Evolutionary conservation across 768 basidiomycete genomes (phyloP).

Genomic region (Xerocomus potaroensis): DNA sequence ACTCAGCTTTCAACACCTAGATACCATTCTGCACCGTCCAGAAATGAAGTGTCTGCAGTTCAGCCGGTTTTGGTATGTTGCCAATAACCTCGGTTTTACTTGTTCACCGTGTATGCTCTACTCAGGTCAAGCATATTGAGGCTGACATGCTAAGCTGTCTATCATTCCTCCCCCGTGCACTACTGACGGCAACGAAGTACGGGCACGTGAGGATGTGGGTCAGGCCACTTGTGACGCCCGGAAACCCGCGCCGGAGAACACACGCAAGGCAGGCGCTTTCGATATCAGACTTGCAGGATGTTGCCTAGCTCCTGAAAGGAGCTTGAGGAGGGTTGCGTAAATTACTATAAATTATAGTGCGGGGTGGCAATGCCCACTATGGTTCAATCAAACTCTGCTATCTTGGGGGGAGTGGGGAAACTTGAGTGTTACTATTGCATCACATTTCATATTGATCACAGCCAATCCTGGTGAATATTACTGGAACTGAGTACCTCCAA

Average conservation of each 20-base stretch:
- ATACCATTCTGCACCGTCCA: slow-evolving; percentile 86
- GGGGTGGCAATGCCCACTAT: too few relatives aligned
- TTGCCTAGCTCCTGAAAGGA: slow-evolving; percentile 17
- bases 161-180: slow-evolving; percentile 69
- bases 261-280: slow-evolving; percentile 30
- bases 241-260: slow-evolving; percentile 22
- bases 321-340: too few relatives aligned
- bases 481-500: too few relatives aligned
- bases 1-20: slow-evolving; percentile 51
- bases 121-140: slow-evolving; percentile 76
- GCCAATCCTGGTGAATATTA: too few relatives aligned
- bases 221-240: slow-evolving; percentile 52
- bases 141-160: slow-evolving; percentile 71
- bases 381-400: too few relatives aligned
- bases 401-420: too few relatives aligned
- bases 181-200: slow-evolving; percentile 74
- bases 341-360: too few relatives aligned
- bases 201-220: slow-evolving; percentile 86
- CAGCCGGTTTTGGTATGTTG: slow-evolving; percentile 79
- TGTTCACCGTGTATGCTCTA: neutral
- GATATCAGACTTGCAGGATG: slow-evolving; percentile 29
- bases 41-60: slow-evolving; percentile 85
- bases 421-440: too few relatives aligned
- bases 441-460: too few relatives aligned
- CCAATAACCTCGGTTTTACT: slow-evolving; percentile 5